Percentiles rank a stretch among this genome's conserved stretches.
Evolutionary conservation across 345 rosid genomes (phyloP).

Genomic region (Eucalyptus curtisii): DNA sequence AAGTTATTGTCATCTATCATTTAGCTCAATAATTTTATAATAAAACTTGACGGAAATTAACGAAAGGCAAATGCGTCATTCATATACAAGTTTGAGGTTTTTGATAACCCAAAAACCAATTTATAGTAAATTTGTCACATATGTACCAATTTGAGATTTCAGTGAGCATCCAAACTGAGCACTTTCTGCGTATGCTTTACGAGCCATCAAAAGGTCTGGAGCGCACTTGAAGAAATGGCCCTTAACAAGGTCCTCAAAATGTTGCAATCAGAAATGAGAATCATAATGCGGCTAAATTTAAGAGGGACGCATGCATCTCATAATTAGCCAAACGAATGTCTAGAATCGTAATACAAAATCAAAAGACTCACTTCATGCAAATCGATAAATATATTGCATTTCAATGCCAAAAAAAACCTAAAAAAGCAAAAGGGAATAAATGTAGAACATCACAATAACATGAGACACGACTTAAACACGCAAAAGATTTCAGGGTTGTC

Average conservation of each 20-base stretch:
- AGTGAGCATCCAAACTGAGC: too few species aligned
- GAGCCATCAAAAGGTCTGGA: conserved; percentile 24
- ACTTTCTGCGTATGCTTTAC: too few species aligned
- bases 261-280: conserved; percentile 27
- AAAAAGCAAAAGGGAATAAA: not conserved
- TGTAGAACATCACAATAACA: not conserved
- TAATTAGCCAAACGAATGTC: not conserved
- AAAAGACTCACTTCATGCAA: not conserved
- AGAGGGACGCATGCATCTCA: not conserved
- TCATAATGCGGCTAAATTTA: not conserved
- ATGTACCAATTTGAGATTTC: too few species aligned
- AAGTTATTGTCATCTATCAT: too few species aligned
- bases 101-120: too few species aligned
- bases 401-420: not conserved
- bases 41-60: too few species aligned
- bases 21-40: too few species aligned
- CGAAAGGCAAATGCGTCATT: too few species aligned
- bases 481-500: not conserved
- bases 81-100: too few species aligned
- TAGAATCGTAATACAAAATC: not conserved
- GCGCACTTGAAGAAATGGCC: conserved; percentile 71
- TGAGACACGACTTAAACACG: not conserved
- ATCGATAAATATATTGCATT: not conserved
- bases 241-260: conserved; percentile 58
- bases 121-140: too few species aligned